Evolutionary conservation across 2,329 filamentous ascomycete genomes (phyloP).

Genomic region (Fusarium succisae): DNA sequence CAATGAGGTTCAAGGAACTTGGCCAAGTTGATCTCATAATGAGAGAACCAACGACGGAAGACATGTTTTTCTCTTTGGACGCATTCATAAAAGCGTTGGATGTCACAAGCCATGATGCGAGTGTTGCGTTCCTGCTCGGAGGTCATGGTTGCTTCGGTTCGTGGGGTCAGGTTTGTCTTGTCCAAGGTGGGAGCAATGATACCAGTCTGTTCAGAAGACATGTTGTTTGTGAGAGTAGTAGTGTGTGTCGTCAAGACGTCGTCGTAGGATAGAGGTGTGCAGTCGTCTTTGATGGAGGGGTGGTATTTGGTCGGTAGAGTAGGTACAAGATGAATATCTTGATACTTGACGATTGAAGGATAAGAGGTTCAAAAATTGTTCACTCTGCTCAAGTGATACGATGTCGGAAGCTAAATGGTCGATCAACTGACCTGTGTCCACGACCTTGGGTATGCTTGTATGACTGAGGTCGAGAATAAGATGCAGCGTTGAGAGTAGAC

Average conservation of each 20-base stretch:
- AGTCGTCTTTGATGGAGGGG: background rate
- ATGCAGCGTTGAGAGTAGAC: background rate
- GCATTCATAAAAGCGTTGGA: background rate
- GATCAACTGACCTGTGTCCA: fast-evolving
- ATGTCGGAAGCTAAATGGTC: background rate
- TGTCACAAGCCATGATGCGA: background rate
- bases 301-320: background rate
- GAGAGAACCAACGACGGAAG: background rate
- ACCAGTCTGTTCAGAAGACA: background rate
- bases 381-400: background rate
- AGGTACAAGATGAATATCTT: background rate
- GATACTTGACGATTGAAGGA: background rate
- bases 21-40: background rate
- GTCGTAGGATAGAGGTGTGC: background rate
- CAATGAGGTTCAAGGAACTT: background rate
- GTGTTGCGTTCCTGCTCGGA: background rate
- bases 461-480: background rate
- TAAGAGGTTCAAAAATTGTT: background rate
- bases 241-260: background rate
- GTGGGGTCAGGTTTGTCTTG: background rate
- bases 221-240: background rate
- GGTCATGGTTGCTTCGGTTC: background rate
- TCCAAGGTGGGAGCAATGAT: background rate
- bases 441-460: background rate
- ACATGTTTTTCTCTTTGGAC: background rate